Evolutionary conservation across 257 asterid genomes (phyloP).

Genomic region (Solanum infundibuliforme): DNA sequence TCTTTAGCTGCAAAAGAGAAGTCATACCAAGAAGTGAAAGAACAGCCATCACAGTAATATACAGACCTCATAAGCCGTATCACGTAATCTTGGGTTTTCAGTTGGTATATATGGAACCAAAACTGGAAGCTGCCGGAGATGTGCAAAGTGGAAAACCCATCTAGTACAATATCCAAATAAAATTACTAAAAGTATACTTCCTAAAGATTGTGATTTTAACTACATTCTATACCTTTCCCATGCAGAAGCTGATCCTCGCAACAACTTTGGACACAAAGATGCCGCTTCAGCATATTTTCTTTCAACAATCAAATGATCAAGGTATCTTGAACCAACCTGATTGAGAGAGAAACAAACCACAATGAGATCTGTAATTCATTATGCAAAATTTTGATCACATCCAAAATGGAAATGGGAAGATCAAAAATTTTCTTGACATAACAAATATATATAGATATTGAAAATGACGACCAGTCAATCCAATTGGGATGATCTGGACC

Average conservation of each 20-base stretch:
- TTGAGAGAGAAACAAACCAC: background rate
- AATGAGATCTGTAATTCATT: background rate
- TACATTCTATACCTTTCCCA: conserved; percentile 79
- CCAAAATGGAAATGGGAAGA: background rate
- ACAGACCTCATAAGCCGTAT: conserved; percentile 95
- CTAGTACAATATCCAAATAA: conserved; percentile 28
- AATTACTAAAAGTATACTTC: conserved; percentile 7
- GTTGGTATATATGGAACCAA: conserved; percentile 93
- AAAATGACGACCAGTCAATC: background rate
- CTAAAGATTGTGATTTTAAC: background rate
- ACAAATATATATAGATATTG: background rate
- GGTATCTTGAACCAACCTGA: conserved; percentile 91
- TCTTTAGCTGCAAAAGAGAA: background rate
- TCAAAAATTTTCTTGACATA: background rate
- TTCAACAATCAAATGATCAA: conserved; percentile 90
- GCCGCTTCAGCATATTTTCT: conserved; percentile 98
- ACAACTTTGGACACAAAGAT: conserved; percentile 84
- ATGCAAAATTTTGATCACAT: background rate
- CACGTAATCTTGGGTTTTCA: conserved; percentile 90
- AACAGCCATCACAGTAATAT: background rate
- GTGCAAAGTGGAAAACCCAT: conserved; percentile 99
- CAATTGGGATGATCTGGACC: background rate
- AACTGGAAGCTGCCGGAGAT: conserved; percentile 96
- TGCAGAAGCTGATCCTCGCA: conserved; percentile 90
- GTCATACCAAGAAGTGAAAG: conserved; percentile 7